Conservation (phyloP, 345 rosid genomes). For the Eucalyptus melliodora region DNA sequence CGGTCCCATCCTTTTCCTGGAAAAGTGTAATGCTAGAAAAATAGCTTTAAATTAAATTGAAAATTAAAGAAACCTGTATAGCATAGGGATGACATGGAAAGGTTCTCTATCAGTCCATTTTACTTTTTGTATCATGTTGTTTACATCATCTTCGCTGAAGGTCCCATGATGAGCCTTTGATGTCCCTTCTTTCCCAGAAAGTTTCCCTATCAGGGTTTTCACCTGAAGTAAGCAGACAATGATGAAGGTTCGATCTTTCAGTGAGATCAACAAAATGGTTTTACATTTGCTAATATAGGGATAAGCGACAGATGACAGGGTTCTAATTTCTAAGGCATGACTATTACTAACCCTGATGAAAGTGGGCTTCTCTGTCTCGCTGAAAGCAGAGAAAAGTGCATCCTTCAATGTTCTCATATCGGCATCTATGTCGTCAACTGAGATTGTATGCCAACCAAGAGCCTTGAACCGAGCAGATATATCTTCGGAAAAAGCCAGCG, state of each 20-base stretch:
- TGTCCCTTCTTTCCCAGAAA: slow-evolving; percentile 20
- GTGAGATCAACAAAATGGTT: not conserved
- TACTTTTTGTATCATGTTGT: slow-evolving; percentile 8
- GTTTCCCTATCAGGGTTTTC: slow-evolving; percentile 9
- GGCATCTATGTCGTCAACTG: not conserved
- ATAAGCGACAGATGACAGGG: not conserved
- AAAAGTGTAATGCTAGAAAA: not conserved
- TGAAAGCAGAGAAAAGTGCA: not conserved
- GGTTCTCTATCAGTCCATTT: slow-evolving; percentile 3
- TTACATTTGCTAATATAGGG: not conserved
- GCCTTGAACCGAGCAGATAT: slow-evolving; percentile 13
- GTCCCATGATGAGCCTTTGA: slow-evolving; percentile 21
- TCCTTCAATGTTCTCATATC: slow-evolving; percentile 1
- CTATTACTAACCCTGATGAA: slow-evolving; percentile 9
- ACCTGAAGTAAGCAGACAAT: not conserved
- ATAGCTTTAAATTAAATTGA: not conserved
- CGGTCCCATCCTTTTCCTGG: not conserved
- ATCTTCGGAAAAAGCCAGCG: slow-evolving; percentile 17
- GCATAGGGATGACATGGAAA: slow-evolving; percentile 13
- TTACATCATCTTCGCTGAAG: slow-evolving; percentile 9
- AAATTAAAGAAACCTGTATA: not conserved
- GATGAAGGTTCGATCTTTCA: not conserved
- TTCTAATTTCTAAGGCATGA: not conserved
- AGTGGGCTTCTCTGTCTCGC: slow-evolving; percentile 12
- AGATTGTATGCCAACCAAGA: slow-evolving; percentile 20